Evolutionary conservation across 2,329 filamentous ascomycete species (phyloP), one percentile per base, ranked within the genome.

Genomic region (Fusarium setosum): DNA sequence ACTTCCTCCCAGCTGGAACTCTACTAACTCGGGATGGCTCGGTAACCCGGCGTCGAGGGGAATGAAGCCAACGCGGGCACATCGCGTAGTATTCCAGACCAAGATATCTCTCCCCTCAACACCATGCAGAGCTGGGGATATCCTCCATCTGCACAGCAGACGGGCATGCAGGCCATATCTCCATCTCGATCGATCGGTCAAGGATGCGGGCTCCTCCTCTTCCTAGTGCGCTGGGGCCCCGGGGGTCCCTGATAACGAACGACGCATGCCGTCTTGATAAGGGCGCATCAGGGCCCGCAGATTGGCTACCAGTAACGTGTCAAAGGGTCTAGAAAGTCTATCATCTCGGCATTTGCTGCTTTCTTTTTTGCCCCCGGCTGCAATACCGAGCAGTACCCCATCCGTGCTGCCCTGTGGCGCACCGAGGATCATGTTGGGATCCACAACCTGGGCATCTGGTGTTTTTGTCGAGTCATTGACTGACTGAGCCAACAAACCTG

Each of bases 161-260:
- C 41, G 41, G 23, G n/a, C 26, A 47, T 55, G 41, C 41, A 48
- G 41, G 21, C 34, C 52, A 29, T 38, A 48, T 65, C 64, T 45
- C 62, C 50, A 29, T 29, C 54, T 66, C 65, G 38, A 20, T 44
- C 40, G 35, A 65, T 29, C 61, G 40, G 65, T 31, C 61, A 56
- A 65, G 65, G 53, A 51, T 65, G 56, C 53, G 56, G 26, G 47
- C 61, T 65, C 61, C 61, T 65, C 61, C 52, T 44, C 47, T 38
- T 40, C 15, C 50, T 56, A 61, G 59, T 37, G 53, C 40, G 34
- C 65, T 18, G 57, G 65, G 56, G 57, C 45, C 34, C 57, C 65
- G 50, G 44, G 58, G 32, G 59, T 56, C 50, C 35, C 21, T 62
- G 65, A 68, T 68, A 62, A 34, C 29, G 44, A 24, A 59, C n/a